Base-by-base conservation (phyloP, 768 basidiomycete species). In the Lactifluus pinguis region DNA sequence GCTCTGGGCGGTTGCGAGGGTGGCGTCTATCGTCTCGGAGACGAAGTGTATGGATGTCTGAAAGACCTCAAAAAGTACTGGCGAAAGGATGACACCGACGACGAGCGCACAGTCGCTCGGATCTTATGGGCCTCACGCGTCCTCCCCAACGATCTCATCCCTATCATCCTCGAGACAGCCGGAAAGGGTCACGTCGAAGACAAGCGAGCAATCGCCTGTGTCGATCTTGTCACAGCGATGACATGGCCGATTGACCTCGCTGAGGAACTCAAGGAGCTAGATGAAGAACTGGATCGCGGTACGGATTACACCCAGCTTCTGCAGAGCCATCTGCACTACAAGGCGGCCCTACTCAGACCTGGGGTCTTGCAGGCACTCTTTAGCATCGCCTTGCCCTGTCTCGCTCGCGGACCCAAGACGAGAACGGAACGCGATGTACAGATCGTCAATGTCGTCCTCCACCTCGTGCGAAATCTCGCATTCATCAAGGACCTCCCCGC, bases 161-260 rank as follows among this genome's bases (percentile, higher is more conserved):
- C 92, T 17, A 88, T 98, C 57, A 77, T 98, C 13, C 77, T 90
- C 52, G 80, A 80, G 61, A 93, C 91, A 0, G 88, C 89, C 0
- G 89, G 89, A 11, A 82, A 83, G 54, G 89, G 89, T 0, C 72
- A 77, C 21, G 84, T 88, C 36, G 89, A 92, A 65, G 89, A 93
- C 72, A 89, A 86, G 67, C 79, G 89, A 51, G 92, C 91, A 0
- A 80, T 95, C 30, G 83, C 86, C 0, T 88, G 86, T 64, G 86
- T 85, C 8, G 97, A 98, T 70, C 77, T 99, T 25, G 86, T 98
- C 70, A 90, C 92, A 0, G 94, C 95, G 0, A 91, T 99, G 90
- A 98, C 95, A 1, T 99, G 97, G 97, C 97, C 97, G 0, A 95
- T 99, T 56, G 92, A 98, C 72, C 77, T 98, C 64, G 89, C 92